Base-by-base conservation (phyloP, 495 filamentous ascomycete species). In the Aspergillus homomorphus region DNA sequence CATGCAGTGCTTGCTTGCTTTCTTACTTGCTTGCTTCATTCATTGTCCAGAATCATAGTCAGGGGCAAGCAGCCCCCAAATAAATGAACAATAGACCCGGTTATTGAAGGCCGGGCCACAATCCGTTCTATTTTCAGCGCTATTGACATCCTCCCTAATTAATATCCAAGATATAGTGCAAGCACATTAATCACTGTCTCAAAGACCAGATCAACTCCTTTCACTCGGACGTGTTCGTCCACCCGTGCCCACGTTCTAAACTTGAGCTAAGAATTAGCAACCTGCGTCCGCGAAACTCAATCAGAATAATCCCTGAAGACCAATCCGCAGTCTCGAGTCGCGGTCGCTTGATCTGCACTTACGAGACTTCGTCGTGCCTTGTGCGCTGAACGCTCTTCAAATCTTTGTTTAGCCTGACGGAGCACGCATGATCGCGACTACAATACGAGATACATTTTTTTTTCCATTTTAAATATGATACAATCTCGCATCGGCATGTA, bases 401-500 rank as follows among this genome's bases (percentile, higher is more conserved):
- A n/a, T n/a, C n/a, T n/a, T n/a, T n/a, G n/a, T n/a, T n/a, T n/a
- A n/a, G n/a, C n/a, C 33, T 28, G 19, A 10, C 18, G 22, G 45
- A 19, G 19, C 45, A 19, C 8, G 45, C 15, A 12, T 38, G 33
- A 12, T 12, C 33, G 2, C 6, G 15, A 21, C 18, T 33, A 42
- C 22, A 18, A 8, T 21, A 22, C 30, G 21, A 5, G 24, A 45
- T 16, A 15, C 43, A 18, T 12, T 38, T 12, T 14, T 9, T 38
- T 19, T 50, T 10, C 20, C 19, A 15, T 14, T n/a, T 14, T 20
- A 50, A 10, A 50, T 16, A 16, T n/a, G 20, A 23, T 6, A 50
- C 19, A n/a, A 28, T 18, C 18, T 28, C n/a, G 15, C 4, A 19
- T 53, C 38, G 54, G 62, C 45, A 75, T 78, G 73, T 78, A 53